phyloP scores from a whole-genome alignment of 192 early-diverging fungal genomes.

The Allomyces arbusculus region DNA sequence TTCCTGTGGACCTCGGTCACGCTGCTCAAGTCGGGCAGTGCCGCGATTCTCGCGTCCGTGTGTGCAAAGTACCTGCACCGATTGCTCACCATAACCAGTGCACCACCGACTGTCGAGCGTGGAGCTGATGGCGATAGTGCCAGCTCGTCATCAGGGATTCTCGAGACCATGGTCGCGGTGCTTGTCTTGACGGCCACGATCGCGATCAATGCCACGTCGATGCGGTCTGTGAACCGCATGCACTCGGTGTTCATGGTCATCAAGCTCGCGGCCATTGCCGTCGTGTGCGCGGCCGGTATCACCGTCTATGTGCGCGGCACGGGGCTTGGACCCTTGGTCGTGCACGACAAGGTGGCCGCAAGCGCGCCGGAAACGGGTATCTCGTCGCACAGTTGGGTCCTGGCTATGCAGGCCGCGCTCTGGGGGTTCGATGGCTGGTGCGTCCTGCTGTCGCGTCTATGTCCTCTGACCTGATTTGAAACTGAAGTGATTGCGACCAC shows the following conservation, averaged over 20 bases:
- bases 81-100: background rate
- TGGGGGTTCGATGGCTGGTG: background rate
- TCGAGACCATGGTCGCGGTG: background rate
- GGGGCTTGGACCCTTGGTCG: background rate
- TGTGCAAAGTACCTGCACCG: slow-evolving; percentile 1
- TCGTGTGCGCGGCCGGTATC: background rate
- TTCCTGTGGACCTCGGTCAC: slow-evolving; percentile 2
- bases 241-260: background rate
- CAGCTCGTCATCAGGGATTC: background rate
- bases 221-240: background rate
- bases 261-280: background rate
- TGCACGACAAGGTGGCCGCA: background rate
- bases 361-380: too few relatives aligned
- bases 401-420: background rate
- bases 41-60: background rate
- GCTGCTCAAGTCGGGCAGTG: slow-evolving; percentile 1
- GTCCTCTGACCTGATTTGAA: background rate
- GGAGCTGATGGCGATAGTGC: background rate
- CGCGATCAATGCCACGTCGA: background rate
- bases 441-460: background rate
- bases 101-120: background rate
- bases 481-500: background rate
- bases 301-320: background rate
- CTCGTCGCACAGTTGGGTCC: background rate
- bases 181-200: background rate